phyloP scores from a whole-genome alignment of 306 rosid species.

The Gastrolobium bilobum region DNA sequence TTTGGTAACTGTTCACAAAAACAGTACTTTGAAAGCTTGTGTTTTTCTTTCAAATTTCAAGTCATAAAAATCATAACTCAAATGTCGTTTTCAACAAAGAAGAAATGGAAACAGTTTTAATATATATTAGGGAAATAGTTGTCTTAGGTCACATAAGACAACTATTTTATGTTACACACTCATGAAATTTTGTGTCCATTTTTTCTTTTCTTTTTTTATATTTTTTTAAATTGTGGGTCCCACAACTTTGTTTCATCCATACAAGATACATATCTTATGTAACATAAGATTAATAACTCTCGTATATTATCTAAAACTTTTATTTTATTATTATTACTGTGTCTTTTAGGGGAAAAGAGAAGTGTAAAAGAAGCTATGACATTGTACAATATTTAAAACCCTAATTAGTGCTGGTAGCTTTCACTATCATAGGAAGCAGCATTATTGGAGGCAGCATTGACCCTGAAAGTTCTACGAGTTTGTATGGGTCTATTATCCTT shows the following conservation, averaged over 20 bases:
- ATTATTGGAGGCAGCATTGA: slow-evolving; percentile 40
- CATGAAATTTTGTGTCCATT: too few species aligned
- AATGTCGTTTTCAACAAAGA: background rate
- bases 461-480: background rate
- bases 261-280: too few species aligned
- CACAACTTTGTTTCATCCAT: too few species aligned
- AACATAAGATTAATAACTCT: too few species aligned
- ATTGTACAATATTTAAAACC: background rate
- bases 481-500: background rate
- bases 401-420: background rate
- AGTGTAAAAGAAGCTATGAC: background rate
- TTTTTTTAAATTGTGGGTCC: too few species aligned
- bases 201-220: too few species aligned
- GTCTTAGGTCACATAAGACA: too few species aligned
- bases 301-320: too few species aligned
- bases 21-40: background rate
- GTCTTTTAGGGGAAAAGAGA: background rate
- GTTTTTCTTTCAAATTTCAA: background rate
- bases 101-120: background rate
- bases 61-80: too few species aligned
- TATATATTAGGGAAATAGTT: too few species aligned
- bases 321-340: background rate
- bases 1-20: background rate
- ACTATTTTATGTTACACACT: too few species aligned
- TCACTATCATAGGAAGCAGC: background rate